Base-by-base conservation (phyloP, 2,329 filamentous ascomycete genomes). In the Metarhizium guizhouense region DNA sequence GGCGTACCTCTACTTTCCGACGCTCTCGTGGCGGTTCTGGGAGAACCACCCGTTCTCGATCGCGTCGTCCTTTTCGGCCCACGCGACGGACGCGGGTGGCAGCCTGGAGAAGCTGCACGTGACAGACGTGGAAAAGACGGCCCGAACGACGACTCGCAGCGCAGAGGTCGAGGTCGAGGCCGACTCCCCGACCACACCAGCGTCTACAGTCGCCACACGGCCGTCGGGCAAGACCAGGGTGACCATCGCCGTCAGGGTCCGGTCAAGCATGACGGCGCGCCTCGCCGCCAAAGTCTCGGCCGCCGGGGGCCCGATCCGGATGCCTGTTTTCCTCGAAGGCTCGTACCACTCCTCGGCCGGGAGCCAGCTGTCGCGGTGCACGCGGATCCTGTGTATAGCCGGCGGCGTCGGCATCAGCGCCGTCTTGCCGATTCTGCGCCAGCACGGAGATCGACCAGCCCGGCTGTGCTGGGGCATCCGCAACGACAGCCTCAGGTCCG, bases 21-120 rank as follows among this genome's bases (percentile, higher is more conserved):
- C 38, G 29, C 54, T 72, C 13, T 60, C 62, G 40, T 71, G 70
- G 69, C 58, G 63, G 1, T 60, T 72, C 53, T 72, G 70, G 70
- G 69, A 71, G 50, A 70, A 59, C 20, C 70, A 72, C 48, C 70
- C 71, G 4, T 70, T 72, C 53, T 53, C 51, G 13, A 32, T 53
- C 13, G 51, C 43, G 20, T 47, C 43, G n/a, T 47, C 43, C n/a
- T 47, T 47, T 10, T 20, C n/a, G 43, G 25, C 43, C 5, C n/a
- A 25, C 2, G 8, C 6, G 10, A 43, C 6, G 20, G 2, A 25
- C 10, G n/a, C 43, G 13, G 43, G 18, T 7, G 25, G 10, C 7
- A 13, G n/a, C 6, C 25, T 14, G 8, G 43, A 47, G n/a, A 29
- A 25, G 7, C 13, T 25, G 25, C 25, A 25, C 25, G 25, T 25